Evolutionary conservation across 768 basidiomycete genomes (phyloP).

Genomic region (Rhodotorula graminis): DNA sequence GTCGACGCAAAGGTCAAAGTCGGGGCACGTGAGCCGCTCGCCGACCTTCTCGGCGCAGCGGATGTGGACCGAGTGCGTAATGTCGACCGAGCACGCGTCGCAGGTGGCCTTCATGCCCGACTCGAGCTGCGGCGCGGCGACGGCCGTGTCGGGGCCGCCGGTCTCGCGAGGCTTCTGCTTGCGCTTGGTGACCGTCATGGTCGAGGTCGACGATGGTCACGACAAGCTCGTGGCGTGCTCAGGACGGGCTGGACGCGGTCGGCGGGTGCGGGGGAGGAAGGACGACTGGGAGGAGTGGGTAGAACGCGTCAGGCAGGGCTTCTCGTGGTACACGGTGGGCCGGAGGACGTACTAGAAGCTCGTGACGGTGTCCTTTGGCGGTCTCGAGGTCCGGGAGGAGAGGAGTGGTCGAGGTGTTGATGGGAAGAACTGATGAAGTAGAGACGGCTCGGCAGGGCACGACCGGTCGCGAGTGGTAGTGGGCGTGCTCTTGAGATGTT

Average conservation of each 20-base stretch:
- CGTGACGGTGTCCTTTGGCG: too few relatives aligned
- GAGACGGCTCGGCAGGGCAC: too few relatives aligned
- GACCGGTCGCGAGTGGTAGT: too few relatives aligned
- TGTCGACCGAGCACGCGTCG: conserved; percentile 75
- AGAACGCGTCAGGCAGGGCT: too few relatives aligned
- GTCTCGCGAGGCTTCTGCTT: conserved; percentile 31
- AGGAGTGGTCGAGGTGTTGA: too few relatives aligned
- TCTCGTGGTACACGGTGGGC: too few relatives aligned
- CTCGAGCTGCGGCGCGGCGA: conserved; percentile 19
- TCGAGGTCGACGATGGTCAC: background rate
- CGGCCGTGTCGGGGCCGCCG: conserved; percentile 1
- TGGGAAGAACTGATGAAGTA: too few relatives aligned
- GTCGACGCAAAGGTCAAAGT: conserved; percentile 84
- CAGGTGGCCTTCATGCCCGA: conserved; percentile 49
- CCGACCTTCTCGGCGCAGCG: conserved; percentile 66
- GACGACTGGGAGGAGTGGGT: too few relatives aligned
- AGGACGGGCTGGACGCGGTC: background rate
- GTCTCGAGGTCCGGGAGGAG: too few relatives aligned
- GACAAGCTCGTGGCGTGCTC: background rate
- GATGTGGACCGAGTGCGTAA: conserved; percentile 94
- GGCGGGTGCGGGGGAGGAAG: too few relatives aligned
- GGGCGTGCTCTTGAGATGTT: too few relatives aligned
- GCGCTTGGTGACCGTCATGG: conserved; percentile 41
- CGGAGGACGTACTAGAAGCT: too few relatives aligned
- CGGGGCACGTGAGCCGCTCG: conserved; percentile 51